Conservation (phyloP, 1,139 yeast genomes). For the Saccharomycopsis phalli region DNA sequence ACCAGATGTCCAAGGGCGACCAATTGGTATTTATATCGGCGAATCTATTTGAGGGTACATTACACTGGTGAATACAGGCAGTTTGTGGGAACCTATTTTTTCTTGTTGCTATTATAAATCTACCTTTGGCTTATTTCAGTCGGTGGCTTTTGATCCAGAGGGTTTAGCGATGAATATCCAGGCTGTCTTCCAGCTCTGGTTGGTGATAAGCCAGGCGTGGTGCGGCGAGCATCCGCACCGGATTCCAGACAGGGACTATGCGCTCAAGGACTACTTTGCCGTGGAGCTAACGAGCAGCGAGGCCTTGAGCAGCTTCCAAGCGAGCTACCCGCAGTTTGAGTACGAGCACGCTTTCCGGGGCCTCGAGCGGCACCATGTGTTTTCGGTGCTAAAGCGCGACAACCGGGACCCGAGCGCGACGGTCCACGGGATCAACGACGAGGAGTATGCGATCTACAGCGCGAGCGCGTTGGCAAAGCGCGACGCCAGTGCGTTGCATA, state of each 20-base stretch:
- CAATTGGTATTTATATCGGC: too few species aligned
- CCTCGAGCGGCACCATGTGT: slow-evolving; percentile 51
- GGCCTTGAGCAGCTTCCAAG: slow-evolving; percentile 24
- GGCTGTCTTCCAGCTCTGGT: too few species aligned
- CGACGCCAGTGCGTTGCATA: slow-evolving; percentile 16
- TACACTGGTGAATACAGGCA: too few species aligned
- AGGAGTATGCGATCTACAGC: slow-evolving; percentile 27
- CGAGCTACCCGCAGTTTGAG: slow-evolving; percentile 33
- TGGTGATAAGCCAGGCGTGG: background rate
- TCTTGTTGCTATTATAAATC: too few species aligned
- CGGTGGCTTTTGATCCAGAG: too few species aligned
- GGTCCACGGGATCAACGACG: slow-evolving; percentile 20
- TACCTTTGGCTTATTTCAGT: too few species aligned
- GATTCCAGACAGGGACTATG: slow-evolving; percentile 16
- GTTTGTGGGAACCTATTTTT: too few species aligned
- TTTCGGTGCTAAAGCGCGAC: slow-evolving; percentile 40
- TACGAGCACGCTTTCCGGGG: slow-evolving; percentile 57
- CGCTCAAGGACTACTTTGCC: slow-evolving; percentile 16
- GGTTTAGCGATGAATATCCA: too few species aligned
- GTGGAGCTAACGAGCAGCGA: slow-evolving; percentile 10
- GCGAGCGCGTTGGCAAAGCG: slow-evolving; percentile 28
- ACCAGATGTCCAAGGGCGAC: too few species aligned
- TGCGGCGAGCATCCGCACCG: slow-evolving; percentile 8
- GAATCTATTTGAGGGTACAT: too few species aligned
- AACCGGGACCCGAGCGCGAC: slow-evolving; percentile 8